Percentiles rank a stretch among this genome's conserved stretches.
Evolutionary conservation across 306 rosid genomes (phyloP).

Genomic region (Abrus precatorius): DNA sequence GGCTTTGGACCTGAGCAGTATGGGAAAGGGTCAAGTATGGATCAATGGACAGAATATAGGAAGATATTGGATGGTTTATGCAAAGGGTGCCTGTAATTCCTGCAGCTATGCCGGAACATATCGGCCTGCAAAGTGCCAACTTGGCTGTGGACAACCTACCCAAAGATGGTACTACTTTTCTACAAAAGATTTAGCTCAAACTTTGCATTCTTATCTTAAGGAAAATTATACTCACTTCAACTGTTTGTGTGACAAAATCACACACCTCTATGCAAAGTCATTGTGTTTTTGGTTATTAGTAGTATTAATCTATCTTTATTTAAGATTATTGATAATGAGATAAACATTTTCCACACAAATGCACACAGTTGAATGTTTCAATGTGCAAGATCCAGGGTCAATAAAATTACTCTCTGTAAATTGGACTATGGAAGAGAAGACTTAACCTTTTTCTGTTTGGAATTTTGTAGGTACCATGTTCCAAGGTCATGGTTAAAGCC

Average conservation of each 20-base stretch:
- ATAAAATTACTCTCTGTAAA: background rate
- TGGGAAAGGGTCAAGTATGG: constrained; percentile 99
- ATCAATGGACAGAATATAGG: constrained; percentile 97
- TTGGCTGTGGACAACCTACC: constrained; percentile 91
- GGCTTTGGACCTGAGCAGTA: constrained; percentile 86
- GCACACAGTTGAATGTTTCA: background rate
- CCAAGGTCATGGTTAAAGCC: constrained; percentile 98
- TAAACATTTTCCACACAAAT: constrained; percentile 11
- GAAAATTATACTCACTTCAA: constrained; percentile 15
- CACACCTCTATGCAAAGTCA: constrained; percentile 5
- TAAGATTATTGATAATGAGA: background rate
- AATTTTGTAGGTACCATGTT: constrained; percentile 84
- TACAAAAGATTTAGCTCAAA: constrained; percentile 1
- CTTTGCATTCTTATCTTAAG: background rate
- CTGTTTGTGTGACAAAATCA: constrained; percentile 8
- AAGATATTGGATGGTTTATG: constrained; percentile 93
- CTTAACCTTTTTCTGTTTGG: constrained; percentile 23
- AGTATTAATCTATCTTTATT: background rate
- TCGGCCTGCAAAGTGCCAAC: constrained; percentile 67
- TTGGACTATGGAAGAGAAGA: background rate
- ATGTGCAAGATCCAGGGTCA: background rate
- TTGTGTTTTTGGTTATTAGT: background rate
- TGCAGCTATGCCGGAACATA: constrained; percentile 82
- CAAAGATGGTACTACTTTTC: constrained; percentile 77
- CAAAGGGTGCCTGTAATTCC: constrained; percentile 74